Evolutionary conservation across 441 rosid genomes (phyloP), one percentile per base, ranked within the genome.

Genomic region (Biscutella laevigata): DNA sequence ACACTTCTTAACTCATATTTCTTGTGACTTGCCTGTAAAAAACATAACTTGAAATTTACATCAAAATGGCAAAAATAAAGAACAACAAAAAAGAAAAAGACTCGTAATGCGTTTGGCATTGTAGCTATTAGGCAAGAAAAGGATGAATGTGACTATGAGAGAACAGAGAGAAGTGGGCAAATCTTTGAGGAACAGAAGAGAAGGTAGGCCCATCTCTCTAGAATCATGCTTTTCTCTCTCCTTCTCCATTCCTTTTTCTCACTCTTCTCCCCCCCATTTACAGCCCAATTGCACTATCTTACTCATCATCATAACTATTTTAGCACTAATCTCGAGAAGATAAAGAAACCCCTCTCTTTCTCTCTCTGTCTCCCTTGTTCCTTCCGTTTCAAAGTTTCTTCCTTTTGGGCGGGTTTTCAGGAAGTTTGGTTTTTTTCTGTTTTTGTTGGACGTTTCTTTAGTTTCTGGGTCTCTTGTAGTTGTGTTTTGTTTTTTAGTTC

Each of bases 161-260:
- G n/a, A n/a, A n/a, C n/a, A 45, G 4, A 4, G 14, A 35, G 39
- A 39, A 47, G 37, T 56, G 34, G 53, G 45, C 45, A 61, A 52
- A 61, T 41, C 29, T 26, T 42, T 1, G 14, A 32, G 43, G 5
- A 28, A 60, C 40, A 48, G 53, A 52, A 14, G 14, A 21, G 13
- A 43, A 29, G 20, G 51, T 66, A 45, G 65, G 66, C 44, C 66
- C 61, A 43, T 24, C 61, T 59, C 64, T 53, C 13, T 52, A 68
- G 68, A 61, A 68, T 68, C 44, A 68, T 61, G 59, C 68, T 53
- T 48, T 49, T 22, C 28, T 42, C 53, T 52, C 25, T 66, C 66
- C 7, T 42, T 11, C 28, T 17, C 21, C 50, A 1, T 26, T 9
- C 43, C 25, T 28, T 22, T 57, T 49, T 16, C 26, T 50, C 34